Conservation (phyloP, 495 filamentous ascomycete genomes). For the Tuber indicum region DNA sequence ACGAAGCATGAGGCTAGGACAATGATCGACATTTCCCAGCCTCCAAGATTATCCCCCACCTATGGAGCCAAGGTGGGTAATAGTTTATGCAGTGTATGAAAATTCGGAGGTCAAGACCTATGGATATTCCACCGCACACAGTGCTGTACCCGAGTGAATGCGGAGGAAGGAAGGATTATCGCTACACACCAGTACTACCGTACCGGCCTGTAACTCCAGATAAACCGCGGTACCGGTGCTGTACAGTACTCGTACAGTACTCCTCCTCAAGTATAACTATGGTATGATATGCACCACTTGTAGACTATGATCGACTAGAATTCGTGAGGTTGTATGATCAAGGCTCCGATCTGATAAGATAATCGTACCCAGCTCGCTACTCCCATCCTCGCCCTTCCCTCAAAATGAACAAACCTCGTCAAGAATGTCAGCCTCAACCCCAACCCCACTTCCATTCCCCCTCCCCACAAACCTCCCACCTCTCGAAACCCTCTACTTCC, state of each 20-base stretch:
- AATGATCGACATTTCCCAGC: neutral
- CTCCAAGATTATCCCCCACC: neutral
- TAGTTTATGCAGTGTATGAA: neutral
- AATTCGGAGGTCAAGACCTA: neutral
- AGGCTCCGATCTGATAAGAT: neutral
- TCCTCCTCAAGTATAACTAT: neutral
- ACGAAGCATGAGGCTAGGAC: neutral
- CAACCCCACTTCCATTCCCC: conserved; percentile 57
- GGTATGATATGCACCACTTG: neutral
- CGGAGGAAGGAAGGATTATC: too few relatives aligned
- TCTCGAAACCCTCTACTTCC: conserved; percentile 65
- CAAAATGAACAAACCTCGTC: neutral
- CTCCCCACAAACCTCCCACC: conserved; percentile 59
- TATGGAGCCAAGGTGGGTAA: neutral
- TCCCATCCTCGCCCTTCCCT: neutral
- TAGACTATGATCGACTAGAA: neutral
- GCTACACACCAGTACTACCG: too few relatives aligned
- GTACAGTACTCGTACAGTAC: too few relatives aligned
- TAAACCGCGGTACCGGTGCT: too few relatives aligned
- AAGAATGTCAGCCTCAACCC: conserved; percentile 2
- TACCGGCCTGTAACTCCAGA: too few relatives aligned
- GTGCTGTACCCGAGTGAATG: neutral
- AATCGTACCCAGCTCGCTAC: neutral
- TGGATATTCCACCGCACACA: neutral
- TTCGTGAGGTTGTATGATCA: neutral